A percentile compares a stretch with the other conserved stretches of the same genome.
Conservation (phyloP, 768 basidiomycete species). For the Xerocomellus chrysenteron region DNA sequence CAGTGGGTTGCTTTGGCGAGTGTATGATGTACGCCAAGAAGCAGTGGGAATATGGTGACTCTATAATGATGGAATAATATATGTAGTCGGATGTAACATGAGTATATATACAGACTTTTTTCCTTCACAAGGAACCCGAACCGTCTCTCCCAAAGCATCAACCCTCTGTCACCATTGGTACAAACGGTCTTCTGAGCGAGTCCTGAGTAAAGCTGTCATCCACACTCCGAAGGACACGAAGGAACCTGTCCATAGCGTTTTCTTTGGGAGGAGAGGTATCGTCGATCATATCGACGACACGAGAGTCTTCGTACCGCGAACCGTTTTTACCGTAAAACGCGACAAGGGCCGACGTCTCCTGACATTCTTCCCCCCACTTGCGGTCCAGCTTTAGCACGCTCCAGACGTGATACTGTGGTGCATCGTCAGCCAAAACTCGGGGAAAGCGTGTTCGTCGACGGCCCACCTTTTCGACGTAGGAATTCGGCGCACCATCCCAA, state of each 20-base stretch:
- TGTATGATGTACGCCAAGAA: neutral
- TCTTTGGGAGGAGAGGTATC: conserved; percentile 42
- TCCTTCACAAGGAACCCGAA: neutral
- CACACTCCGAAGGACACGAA: conserved; percentile 48
- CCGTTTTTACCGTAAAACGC: conserved; percentile 58
- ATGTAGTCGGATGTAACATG: neutral
- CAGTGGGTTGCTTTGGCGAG: too few relatives aligned
- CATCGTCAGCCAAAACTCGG: neutral
- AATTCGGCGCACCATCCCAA: conserved; percentile 34
- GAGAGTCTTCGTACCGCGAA: conserved; percentile 44
- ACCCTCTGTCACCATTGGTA: neutral
- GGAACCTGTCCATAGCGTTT: conserved; percentile 49
- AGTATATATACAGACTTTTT: conserved; percentile 2
- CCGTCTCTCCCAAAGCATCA: neutral
- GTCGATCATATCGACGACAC: conserved; percentile 50
- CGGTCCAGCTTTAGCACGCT: conserved; percentile 45
- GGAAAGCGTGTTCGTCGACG: neutral
- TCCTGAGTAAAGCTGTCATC: conserved; percentile 40
- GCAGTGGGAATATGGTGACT: neutral
- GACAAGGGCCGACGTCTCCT: conserved; percentile 51
- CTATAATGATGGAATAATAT: neutral
- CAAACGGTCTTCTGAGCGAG: conserved; percentile 20
- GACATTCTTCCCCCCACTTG: conserved; percentile 47
- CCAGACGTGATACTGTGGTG: conserved; percentile 46
- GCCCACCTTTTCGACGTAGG: conserved; percentile 47